Conservation (phyloP, 2,329 filamentous ascomycete genomes). For the Fonsecaea nubica region DNA sequence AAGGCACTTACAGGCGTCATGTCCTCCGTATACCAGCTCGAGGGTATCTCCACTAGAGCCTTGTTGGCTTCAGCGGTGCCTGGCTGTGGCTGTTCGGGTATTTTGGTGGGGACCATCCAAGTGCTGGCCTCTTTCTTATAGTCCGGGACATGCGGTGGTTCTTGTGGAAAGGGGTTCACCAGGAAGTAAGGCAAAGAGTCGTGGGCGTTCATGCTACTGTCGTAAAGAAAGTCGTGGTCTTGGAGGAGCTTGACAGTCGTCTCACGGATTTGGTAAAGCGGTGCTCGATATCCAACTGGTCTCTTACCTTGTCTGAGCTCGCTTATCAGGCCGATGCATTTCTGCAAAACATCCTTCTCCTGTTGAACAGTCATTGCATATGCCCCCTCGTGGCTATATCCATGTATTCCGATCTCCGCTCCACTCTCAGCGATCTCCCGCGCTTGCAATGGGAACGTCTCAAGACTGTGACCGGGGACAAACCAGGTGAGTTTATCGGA, state of each 20-base stretch:
- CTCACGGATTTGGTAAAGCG: constrained; percentile 59
- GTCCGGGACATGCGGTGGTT: constrained; percentile 49
- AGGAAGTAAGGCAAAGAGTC: constrained; percentile 59
- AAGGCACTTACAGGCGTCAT: constrained; percentile 47
- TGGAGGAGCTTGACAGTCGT: constrained; percentile 58
- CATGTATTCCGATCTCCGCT: constrained; percentile 51
- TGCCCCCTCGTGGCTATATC: constrained; percentile 48
- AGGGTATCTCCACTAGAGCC: constrained; percentile 52
- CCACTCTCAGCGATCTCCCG: constrained; percentile 59
- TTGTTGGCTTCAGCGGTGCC: constrained; percentile 39
- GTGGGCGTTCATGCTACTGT: constrained; percentile 59
- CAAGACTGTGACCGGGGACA: constrained; percentile 65
- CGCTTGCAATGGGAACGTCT: constrained; percentile 62
- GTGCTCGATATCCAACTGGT: constrained; percentile 59
- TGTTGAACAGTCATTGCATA: constrained; percentile 54
- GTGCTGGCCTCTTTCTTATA: constrained; percentile 51
- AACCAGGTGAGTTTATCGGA: constrained; percentile 65
- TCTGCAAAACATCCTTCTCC: constrained; percentile 57
- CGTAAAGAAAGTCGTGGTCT: constrained; percentile 58
- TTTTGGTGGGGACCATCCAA: constrained; percentile 54
- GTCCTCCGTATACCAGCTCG: constrained; percentile 56
- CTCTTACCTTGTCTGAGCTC: constrained; percentile 51
- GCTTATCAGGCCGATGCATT: constrained; percentile 56
- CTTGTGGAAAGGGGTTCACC: constrained; percentile 44
- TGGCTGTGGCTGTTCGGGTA: constrained; percentile 33